These are phyloP conservation scores for Fusarium concolor DNA, from an alignment of 2,329 filamentous ascomycete species.

Conservation along the genomic window DNA sequence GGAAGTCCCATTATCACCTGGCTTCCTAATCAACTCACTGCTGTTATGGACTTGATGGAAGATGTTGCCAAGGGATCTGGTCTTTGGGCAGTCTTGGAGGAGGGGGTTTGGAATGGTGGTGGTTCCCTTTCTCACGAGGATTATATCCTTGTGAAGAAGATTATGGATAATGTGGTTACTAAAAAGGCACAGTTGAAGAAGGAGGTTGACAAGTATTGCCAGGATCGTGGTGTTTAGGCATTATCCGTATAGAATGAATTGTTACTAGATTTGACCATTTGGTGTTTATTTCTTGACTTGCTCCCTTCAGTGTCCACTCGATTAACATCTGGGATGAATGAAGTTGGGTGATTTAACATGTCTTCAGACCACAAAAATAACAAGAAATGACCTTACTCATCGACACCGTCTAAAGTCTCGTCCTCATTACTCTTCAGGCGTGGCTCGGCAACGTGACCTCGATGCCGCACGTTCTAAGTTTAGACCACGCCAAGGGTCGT, in stretches of 20 bases:
- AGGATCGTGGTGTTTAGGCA: slow-evolving; percentile 66
- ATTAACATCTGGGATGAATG: too few relatives aligned
- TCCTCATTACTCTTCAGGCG: too few relatives aligned
- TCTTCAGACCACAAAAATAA: too few relatives aligned
- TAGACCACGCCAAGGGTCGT: neutral
- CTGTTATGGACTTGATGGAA: slow-evolving; percentile 78
- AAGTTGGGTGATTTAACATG: too few relatives aligned
- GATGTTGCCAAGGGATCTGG: slow-evolving; percentile 60
- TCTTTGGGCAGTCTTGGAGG: slow-evolving; percentile 36
- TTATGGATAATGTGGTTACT: slow-evolving; percentile 74
- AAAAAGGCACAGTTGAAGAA: slow-evolving; percentile 75
- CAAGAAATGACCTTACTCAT: too few relatives aligned
- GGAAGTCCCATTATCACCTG: slow-evolving; percentile 87
- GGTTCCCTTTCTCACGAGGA: slow-evolving; percentile 32
- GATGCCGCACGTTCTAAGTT: neutral
- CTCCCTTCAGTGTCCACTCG: too few relatives aligned
- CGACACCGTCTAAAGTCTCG: too few relatives aligned
- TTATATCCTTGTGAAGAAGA: slow-evolving; percentile 50
- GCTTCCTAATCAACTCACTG: slow-evolving; percentile 83
- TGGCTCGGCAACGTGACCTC: neutral
- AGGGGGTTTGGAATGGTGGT: slow-evolving; percentile 32
- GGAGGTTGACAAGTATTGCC: slow-evolving; percentile 81
- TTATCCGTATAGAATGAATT: too few relatives aligned
- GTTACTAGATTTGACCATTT: too few relatives aligned
- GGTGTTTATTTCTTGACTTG: too few relatives aligned